Percentiles rank a stretch among this genome's conserved stretches.
Conservation (phyloP, 805 yeast genomes). For the Starmera amethionina region DNA sequence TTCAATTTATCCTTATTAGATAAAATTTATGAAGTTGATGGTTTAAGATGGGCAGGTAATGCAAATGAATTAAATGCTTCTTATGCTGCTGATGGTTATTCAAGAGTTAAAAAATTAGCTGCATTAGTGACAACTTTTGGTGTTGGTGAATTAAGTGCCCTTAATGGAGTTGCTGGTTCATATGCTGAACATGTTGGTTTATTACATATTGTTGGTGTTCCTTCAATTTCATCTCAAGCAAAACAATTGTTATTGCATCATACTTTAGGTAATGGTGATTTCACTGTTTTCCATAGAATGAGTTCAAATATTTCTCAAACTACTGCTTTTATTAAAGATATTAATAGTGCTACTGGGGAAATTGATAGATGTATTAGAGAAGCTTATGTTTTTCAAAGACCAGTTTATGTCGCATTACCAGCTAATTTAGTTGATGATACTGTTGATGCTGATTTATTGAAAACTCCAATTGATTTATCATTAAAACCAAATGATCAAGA, state of each 20-base stretch:
- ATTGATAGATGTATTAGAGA: conserved; percentile 68
- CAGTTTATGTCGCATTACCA: conserved; percentile 76
- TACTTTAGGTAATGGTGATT: conserved; percentile 78
- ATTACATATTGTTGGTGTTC: conserved; percentile 80
- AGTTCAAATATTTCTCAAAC: conserved; percentile 62
- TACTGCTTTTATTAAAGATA: conserved; percentile 53
- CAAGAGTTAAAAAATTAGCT: conserved; percentile 68
- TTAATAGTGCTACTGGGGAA: conserved; percentile 54
- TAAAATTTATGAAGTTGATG: conserved; percentile 63
- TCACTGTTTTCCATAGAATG: conserved; percentile 72
- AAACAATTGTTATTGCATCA: conserved; percentile 70
- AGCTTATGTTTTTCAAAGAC: conserved; percentile 65
- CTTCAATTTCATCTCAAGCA: conserved; percentile 65
- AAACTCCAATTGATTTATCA: conserved; percentile 54
- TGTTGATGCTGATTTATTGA: conserved; percentile 47
- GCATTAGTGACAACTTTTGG: conserved; percentile 80
- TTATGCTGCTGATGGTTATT: conserved; percentile 83
- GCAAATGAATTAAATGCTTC: conserved; percentile 88
- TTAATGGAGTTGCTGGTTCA: conserved; percentile 82
- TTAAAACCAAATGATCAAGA: conserved; percentile 48
- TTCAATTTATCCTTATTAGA: conserved; percentile 66
- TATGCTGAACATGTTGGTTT: conserved; percentile 86
- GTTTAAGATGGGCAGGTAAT: conserved; percentile 83
- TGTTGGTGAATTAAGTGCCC: conserved; percentile 80
- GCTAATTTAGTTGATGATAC: conserved; percentile 65